phyloP scores from a whole-genome alignment of 305 asterid genomes.

The Rubia peregrina region DNA sequence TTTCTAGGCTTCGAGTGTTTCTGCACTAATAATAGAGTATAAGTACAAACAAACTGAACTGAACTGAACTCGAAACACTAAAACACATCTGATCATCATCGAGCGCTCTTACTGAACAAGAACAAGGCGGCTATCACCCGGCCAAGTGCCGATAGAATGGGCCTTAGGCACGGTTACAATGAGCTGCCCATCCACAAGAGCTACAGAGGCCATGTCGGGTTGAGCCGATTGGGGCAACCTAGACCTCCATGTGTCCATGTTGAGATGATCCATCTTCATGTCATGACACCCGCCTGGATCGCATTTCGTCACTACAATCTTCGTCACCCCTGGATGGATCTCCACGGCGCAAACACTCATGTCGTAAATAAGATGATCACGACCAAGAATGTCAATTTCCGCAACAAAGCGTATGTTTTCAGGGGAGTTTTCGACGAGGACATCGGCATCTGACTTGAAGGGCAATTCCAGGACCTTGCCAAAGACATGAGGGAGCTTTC shows the following conservation, averaged over 20 bases:
- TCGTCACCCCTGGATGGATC: slow-evolving; percentile 64
- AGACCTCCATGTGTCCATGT: slow-evolving; percentile 60
- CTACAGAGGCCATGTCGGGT: slow-evolving; percentile 49
- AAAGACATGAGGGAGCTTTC: slow-evolving; percentile 64
- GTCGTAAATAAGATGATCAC: neutral
- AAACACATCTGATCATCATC: too few species aligned
- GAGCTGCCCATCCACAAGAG: slow-evolving; percentile 35
- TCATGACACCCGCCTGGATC: slow-evolving; percentile 17
- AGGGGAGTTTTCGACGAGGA: slow-evolving; percentile 44
- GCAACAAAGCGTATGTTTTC: slow-evolving; percentile 44
- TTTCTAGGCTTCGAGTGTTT: too few species aligned
- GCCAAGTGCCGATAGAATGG: slow-evolving; percentile 30
- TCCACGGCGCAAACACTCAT: slow-evolving; percentile 54
- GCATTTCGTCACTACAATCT: slow-evolving; percentile 48
- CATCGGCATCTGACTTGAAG: slow-evolving; percentile 56
- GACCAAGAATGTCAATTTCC: slow-evolving; percentile 16
- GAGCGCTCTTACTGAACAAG: slow-evolving; percentile 29
- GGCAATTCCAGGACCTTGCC: slow-evolving; percentile 67
- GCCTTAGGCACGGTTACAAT: slow-evolving; percentile 59
- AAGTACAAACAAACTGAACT: too few species aligned
- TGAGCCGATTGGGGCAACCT: slow-evolving; percentile 42
- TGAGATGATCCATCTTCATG: slow-evolving; percentile 37
- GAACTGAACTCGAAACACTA: too few species aligned
- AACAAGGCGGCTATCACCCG: slow-evolving; percentile 27
- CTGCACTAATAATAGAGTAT: too few species aligned